These are phyloP conservation scores for Paecilomyces sp. DNA, from an alignment of 2,329 filamentous ascomycete species.

Conservation along the genomic window DNA sequence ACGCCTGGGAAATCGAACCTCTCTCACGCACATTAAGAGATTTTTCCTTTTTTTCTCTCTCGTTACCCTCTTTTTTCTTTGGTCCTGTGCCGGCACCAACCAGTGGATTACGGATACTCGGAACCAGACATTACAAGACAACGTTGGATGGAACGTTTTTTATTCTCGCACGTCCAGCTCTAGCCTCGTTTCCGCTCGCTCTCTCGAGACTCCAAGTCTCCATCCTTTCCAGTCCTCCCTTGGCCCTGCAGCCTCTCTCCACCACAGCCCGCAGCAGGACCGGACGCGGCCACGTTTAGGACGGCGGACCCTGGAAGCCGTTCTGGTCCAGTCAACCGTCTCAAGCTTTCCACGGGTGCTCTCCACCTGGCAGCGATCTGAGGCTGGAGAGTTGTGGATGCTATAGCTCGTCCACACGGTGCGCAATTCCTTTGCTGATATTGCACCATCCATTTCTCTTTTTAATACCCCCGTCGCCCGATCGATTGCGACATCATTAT, in stretches of 20 bases:
- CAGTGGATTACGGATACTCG: slow-evolving; percentile 10
- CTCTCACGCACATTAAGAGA: neutral
- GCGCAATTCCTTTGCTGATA: slow-evolving; percentile 2
- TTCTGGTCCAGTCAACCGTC: neutral
- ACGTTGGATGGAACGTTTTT: neutral
- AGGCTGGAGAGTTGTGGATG: neutral
- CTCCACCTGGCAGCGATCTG: slow-evolving; percentile 6
- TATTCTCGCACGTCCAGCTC: neutral
- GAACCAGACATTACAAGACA: slow-evolving; percentile 11
- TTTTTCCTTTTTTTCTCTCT: slow-evolving; percentile 1
- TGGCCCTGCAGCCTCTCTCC: neutral
- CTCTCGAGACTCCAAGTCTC: neutral
- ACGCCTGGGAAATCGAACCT: neutral
- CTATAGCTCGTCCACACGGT: slow-evolving; percentile 1
- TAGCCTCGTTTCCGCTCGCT: neutral
- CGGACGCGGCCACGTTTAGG: neutral
- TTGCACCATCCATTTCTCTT: slow-evolving; percentile 14
- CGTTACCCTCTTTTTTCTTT: neutral
- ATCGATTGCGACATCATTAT: slow-evolving; percentile 13
- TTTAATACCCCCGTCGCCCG: neutral
- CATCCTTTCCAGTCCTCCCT: neutral
- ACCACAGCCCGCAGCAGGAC: neutral
- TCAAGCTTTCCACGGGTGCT: neutral
- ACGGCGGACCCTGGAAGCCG: neutral
- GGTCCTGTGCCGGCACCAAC: neutral